These are phyloP conservation scores for Podospora comata DNA, from an alignment of 495 filamentous ascomycete genomes.

Conservation along the genomic window DNA sequence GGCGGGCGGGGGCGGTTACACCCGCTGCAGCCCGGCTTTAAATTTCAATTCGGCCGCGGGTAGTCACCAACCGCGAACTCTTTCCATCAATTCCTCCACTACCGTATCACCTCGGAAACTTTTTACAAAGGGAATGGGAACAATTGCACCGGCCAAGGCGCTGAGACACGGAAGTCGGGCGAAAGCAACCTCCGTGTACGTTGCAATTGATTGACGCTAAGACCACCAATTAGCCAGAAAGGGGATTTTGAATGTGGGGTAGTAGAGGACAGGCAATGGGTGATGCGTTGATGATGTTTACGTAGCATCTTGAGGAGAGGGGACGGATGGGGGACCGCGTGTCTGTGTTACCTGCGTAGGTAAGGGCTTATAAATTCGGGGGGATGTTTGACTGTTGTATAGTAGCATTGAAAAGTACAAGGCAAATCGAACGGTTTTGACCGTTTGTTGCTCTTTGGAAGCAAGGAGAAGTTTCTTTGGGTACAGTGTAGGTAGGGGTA, in stretches of 20 bases:
- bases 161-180: neutral
- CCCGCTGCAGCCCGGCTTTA: neutral
- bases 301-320: conserved; percentile 12
- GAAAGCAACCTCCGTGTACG: neutral
- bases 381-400: neutral
- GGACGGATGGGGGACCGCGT: conserved; percentile 10
- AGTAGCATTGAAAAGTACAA: too few relatives aligned
- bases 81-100: neutral
- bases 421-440: neutral
- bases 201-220: neutral
- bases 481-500: neutral
- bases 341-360: neutral
- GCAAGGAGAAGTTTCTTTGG: neutral
- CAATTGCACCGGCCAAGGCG: neutral
- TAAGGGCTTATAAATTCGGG: neutral
- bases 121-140: neutral
- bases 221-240: neutral
- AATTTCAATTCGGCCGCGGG: conserved; percentile 1
- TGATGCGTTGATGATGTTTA: conserved; percentile 8
- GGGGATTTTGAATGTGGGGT: neutral
- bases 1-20: too few relatives aligned
- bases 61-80: neutral
- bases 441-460: neutral
- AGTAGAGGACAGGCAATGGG: neutral
- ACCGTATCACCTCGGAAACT: neutral